Percentiles rank a stretch among this genome's conserved stretches.
Evolutionary conservation across 495 filamentous ascomycete species (phyloP).

Genomic region (Hypomontagnella submonticulosa): DNA sequence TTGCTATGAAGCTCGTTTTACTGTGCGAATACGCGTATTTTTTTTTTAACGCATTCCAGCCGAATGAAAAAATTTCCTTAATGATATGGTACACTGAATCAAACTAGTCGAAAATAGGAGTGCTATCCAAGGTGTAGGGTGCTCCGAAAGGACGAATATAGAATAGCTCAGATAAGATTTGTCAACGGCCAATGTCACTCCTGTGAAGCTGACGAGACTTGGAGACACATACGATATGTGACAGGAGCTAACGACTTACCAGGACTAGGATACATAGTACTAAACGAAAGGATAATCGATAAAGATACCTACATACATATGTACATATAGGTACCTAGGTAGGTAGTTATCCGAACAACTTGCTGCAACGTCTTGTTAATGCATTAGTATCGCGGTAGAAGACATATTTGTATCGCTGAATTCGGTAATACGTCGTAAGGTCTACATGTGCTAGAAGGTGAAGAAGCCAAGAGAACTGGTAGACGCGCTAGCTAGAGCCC

Average conservation of each 20-base stretch:
- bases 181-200: neutral
- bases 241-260: neutral
- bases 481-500: conserved; percentile 2
- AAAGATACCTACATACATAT: neutral
- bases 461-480: neutral
- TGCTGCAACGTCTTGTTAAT: too few species aligned
- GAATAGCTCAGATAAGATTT: conserved; percentile 1
- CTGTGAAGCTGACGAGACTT: too few species aligned
- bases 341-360: neutral
- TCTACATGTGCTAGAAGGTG: too few species aligned
- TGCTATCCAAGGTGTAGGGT: conserved; percentile 3
- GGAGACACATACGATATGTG: neutral
- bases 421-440: too few species aligned
- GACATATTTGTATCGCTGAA: too few species aligned
- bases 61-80: too few species aligned
- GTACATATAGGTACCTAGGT: conserved; percentile 1
- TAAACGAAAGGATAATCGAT: neutral
- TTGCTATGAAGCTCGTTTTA: neutral
- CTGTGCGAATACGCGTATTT: conserved; percentile 4
- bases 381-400: too few species aligned
- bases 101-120: conserved; percentile 11
- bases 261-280: conserved; percentile 1
- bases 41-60: too few species aligned
- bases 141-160: conserved; percentile 18
- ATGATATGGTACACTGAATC: neutral